These are phyloP conservation scores for Dendrocalamus latiflorus DNA, from an alignment of 202 grass and related monocot species.

Conservation along the genomic window DNA sequence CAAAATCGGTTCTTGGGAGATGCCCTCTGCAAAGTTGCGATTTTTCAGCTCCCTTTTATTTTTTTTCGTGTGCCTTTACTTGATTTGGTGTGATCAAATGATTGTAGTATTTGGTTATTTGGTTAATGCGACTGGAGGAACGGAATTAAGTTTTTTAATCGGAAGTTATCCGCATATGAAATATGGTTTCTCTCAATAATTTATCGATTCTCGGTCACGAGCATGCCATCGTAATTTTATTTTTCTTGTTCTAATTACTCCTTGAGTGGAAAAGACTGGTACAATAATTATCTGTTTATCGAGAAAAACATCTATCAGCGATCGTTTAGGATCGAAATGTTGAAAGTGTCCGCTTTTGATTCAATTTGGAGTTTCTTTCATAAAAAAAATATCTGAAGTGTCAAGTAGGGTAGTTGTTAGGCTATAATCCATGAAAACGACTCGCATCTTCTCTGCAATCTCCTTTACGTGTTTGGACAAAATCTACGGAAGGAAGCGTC, in stretches of 20 bases:
- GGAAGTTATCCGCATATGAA: not conserved
- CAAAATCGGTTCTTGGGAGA: slow-evolving; percentile 26
- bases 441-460: not conserved
- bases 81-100: not conserved
- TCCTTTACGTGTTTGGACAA: slow-evolving; percentile 43
- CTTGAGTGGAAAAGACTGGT: not conserved
- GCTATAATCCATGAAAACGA: slow-evolving; percentile 30
- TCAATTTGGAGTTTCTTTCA: not conserved
- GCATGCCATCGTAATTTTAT: not conserved
- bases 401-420: slow-evolving; percentile 28
- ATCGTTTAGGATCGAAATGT: not conserved
- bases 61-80: not conserved
- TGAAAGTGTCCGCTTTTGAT: not conserved
- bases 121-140: not conserved
- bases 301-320: not conserved
- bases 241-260: not conserved
- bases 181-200: not conserved
- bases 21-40: not conserved
- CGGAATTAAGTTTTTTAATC: not conserved
- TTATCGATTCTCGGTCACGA: not conserved
- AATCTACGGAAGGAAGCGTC: slow-evolving; percentile 38
- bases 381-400: slow-evolving; percentile 20
- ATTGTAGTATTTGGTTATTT: not conserved
- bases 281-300: not conserved
- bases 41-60: not conserved